phyloP scores from a whole-genome alignment of 148 eudicot genomes.

The Arbutus unedo region DNA sequence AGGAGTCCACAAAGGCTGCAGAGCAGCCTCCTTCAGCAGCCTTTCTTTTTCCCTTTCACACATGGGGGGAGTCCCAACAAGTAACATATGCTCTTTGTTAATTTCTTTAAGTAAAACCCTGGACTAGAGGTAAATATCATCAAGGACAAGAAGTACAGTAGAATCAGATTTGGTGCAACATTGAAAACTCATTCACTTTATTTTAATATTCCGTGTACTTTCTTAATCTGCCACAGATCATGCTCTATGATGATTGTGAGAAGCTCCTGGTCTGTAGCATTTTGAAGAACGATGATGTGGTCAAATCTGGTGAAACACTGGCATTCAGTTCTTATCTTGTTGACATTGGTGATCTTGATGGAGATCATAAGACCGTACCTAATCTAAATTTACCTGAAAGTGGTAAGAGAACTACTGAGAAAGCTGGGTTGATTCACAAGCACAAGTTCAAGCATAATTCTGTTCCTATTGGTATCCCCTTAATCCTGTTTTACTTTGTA shows the following conservation, averaged over 20 bases:
- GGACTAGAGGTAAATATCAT: neutral
- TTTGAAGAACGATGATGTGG: conserved; percentile 53
- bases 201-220: neutral
- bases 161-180: neutral
- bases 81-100: too few relatives aligned
- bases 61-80: too few relatives aligned
- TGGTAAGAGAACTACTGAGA: conserved; percentile 27
- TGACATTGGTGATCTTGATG: conserved; percentile 59
- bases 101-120: too few relatives aligned
- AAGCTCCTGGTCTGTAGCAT: conserved; percentile 52
- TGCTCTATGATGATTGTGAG: conserved; percentile 66
- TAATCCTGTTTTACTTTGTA: neutral
- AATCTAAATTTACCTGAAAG: conserved; percentile 25
- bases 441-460: conserved; percentile 27
- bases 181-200: neutral
- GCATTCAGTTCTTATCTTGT: conserved; percentile 62
- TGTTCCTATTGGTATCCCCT: conserved; percentile 24
- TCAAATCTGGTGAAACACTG: conserved; percentile 58
- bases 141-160: neutral
- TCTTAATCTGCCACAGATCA: conserved; percentile 36
- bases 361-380: conserved; percentile 21
- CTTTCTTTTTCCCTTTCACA: too few relatives aligned
- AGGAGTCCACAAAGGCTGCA: too few relatives aligned
- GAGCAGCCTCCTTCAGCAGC: too few relatives aligned
- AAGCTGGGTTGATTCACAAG: conserved; percentile 22